phyloP scores from a whole-genome alignment of 75 land plant species.

The Pinus albicaulis region DNA sequence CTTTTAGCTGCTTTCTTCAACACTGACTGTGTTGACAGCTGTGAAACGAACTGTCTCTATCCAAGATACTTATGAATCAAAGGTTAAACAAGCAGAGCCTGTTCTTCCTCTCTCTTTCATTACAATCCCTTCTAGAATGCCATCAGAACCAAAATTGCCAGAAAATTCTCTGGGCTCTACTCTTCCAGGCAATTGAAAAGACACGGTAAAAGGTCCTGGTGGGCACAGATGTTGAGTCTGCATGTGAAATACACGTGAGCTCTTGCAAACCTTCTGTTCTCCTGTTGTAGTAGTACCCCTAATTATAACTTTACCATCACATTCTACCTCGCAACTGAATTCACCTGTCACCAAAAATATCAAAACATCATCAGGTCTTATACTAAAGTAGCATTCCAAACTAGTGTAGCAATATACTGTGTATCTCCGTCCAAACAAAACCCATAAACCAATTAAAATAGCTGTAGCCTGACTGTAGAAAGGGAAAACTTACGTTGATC shows the following conservation, averaged over 20 bases:
- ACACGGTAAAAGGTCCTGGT: conserved; percentile 63
- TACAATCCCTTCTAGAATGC: conserved; percentile 56
- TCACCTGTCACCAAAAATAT: conserved; percentile 44
- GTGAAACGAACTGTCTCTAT: background rate
- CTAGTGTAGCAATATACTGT: background rate
- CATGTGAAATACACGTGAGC: conserved; percentile 59
- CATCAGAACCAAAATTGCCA: conserved; percentile 68
- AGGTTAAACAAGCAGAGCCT: conserved; percentile 11
- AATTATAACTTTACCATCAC: conserved; percentile 70
- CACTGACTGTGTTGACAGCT: background rate
- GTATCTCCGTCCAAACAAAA: background rate
- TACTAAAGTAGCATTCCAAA: background rate
- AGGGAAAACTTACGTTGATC: conserved; percentile 55
- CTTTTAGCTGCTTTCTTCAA: background rate
- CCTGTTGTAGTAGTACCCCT: conserved; percentile 75
- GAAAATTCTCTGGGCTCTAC: conserved; percentile 61
- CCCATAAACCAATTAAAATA: background rate
- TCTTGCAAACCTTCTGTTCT: conserved; percentile 36
- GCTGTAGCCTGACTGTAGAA: background rate
- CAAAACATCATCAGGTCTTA: background rate
- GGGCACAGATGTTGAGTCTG: conserved; percentile 69
- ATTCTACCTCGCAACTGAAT: conserved; percentile 75
- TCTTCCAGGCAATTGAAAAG: conserved; percentile 74
- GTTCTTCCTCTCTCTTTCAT: conserved; percentile 37
- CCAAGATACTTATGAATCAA: background rate